Evolutionary conservation across 768 basidiomycete genomes (phyloP).

Genomic region (Coprinopsis sp.): DNA sequence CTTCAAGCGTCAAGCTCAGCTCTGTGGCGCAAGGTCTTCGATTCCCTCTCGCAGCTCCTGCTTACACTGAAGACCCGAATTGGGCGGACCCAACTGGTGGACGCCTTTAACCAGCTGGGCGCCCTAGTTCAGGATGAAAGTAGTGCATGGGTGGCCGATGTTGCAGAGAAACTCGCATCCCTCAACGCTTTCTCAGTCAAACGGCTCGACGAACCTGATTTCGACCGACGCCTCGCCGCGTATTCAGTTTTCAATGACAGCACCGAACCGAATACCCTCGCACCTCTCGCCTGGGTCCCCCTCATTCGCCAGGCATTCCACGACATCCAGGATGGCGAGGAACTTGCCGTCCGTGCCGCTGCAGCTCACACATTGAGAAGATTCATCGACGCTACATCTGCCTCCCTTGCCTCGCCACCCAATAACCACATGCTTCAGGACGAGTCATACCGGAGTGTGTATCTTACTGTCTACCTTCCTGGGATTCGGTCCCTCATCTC

Average conservation of each 20-base stretch:
- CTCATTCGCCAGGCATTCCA: conserved; percentile 77
- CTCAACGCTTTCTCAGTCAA: conserved; percentile 83
- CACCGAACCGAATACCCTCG: conserved; percentile 34
- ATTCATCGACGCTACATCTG: conserved; percentile 76
- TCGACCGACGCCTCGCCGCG: conserved; percentile 75
- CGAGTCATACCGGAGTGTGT: conserved; percentile 49
- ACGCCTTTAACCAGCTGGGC: conserved; percentile 52
- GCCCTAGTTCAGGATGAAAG: conserved; percentile 22
- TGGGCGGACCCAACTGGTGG: conserved; percentile 65
- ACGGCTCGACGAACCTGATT: conserved; percentile 89
- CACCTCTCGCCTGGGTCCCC: conserved; percentile 69
- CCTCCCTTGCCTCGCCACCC: too few relatives aligned
- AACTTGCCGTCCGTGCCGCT: conserved; percentile 80
- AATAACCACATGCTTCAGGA: too few relatives aligned
- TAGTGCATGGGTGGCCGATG: conserved; percentile 36
- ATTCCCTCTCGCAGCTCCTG: conserved; percentile 72
- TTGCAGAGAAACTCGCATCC: conserved; percentile 33
- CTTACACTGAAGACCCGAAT: conserved; percentile 67
- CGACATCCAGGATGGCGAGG: conserved; percentile 86
- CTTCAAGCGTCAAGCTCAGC: conserved; percentile 40
- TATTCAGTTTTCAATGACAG: conserved; percentile 74
- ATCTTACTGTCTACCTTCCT: conserved; percentile 66
- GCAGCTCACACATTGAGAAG: conserved; percentile 72
- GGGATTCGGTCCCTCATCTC: conserved; percentile 37
- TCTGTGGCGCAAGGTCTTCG: conserved; percentile 51